Evolutionary conservation across 2,329 filamentous ascomycete species (phyloP).

Genomic region (Phoma sp.): DNA sequence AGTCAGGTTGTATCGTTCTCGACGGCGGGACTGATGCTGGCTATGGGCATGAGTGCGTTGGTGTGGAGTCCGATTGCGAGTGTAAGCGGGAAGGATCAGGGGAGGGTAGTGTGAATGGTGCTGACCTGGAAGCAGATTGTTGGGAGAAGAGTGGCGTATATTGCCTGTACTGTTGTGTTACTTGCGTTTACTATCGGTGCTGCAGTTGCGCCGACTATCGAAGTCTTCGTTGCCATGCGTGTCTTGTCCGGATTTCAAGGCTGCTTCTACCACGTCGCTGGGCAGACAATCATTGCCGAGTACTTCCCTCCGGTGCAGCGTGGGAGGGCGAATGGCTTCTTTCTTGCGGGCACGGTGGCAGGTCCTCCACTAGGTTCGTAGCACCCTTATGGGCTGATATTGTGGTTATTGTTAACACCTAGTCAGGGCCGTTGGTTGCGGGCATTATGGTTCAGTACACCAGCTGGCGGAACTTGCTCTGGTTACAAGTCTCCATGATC

Average conservation of each 20-base stretch:
- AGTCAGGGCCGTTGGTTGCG: slow-evolving; percentile 36
- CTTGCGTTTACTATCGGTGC: slow-evolving; percentile 23
- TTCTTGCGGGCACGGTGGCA: slow-evolving; percentile 53
- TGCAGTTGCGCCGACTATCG: slow-evolving; percentile 18
- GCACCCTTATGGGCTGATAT: not conserved
- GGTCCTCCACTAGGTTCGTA: slow-evolving; percentile 48
- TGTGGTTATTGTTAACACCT: not conserved
- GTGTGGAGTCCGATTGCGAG: slow-evolving; percentile 23
- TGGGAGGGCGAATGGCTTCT: slow-evolving; percentile 55
- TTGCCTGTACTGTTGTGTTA: slow-evolving; percentile 17
- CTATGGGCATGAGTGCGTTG: slow-evolving; percentile 24
- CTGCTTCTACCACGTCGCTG: slow-evolving; percentile 27
- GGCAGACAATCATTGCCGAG: slow-evolving; percentile 27
- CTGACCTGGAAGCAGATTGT: slow-evolving; percentile 10
- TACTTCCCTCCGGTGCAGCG: slow-evolving; percentile 41
- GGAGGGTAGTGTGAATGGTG: no score
- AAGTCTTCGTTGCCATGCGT: slow-evolving; percentile 23
- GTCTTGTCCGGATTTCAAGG: slow-evolving; percentile 24
- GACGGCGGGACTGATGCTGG: slow-evolving; percentile 24
- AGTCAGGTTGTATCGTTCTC: slow-evolving; percentile 23
- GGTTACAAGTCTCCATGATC: slow-evolving; percentile 44
- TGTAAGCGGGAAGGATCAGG: slow-evolving; percentile 3
- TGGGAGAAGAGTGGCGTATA: slow-evolving; percentile 20
- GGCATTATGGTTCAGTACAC: slow-evolving; percentile 44
- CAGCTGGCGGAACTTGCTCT: slow-evolving; percentile 42